Evolutionary conservation across 768 basidiomycete genomes (phyloP).

Genomic region (Boletus pseudo-olivaceus): DNA sequence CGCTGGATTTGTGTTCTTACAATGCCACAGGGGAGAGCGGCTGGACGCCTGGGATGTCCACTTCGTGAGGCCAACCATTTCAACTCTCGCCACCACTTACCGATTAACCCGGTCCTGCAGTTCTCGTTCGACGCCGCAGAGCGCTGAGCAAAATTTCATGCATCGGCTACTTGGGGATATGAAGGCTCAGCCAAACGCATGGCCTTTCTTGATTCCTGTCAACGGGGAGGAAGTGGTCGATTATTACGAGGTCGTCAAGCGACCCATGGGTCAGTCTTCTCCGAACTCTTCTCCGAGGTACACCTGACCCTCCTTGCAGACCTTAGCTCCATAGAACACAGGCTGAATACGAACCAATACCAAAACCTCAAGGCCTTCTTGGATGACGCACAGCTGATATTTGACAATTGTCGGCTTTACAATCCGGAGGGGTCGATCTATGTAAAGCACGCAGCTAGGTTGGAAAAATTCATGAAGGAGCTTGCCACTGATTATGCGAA

Average conservation of each 20-base stretch:
- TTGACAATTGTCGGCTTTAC: constrained; percentile 85
- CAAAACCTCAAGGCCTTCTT: constrained; percentile 66
- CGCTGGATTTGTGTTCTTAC: constrained; percentile 8
- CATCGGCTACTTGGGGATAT: constrained; percentile 76
- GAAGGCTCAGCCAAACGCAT: constrained; percentile 71
- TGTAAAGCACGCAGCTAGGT: constrained; percentile 76
- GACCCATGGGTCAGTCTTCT: constrained; percentile 81
- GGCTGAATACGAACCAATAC: constrained; percentile 88
- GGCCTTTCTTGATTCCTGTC: constrained; percentile 88
- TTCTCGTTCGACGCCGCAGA: constrained; percentile 44
- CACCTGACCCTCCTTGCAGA: constrained; percentile 43
- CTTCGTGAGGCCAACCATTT: constrained; percentile 47
- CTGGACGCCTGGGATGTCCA: constrained; percentile 83
- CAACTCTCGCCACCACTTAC: background rate
- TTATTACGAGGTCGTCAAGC: constrained; percentile 84
- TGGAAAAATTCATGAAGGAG: constrained; percentile 76
- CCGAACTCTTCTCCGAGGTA: background rate
- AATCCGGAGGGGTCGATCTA: constrained; percentile 81
- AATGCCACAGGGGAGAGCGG: constrained; percentile 71
- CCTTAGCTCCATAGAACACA: constrained; percentile 82
- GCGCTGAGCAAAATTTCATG: constrained; percentile 64
- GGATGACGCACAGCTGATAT: constrained; percentile 78
- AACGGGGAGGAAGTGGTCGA: constrained; percentile 75
- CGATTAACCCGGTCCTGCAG: constrained; percentile 10
- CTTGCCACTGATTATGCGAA: constrained; percentile 34